Evolutionary conservation across 2,329 filamentous ascomycete genomes (phyloP), one percentile per base, ranked within the genome.

Genomic region (Beauveria australis): DNA sequence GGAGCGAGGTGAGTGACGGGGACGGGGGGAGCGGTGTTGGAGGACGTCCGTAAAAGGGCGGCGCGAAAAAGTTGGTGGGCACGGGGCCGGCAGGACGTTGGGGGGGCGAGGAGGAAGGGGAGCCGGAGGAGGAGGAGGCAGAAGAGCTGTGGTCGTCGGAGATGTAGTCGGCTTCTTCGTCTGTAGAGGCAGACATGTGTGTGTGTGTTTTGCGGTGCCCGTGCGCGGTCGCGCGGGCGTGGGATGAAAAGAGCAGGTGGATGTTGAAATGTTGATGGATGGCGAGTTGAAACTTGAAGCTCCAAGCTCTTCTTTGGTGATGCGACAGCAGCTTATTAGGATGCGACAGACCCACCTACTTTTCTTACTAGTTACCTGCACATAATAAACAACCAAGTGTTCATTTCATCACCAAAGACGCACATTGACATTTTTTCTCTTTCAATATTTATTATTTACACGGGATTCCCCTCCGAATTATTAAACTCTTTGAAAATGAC

Each of bases 31-130:
- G 80, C 3, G 94, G 93, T 2, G 92, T 97, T 0, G 94, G 94
- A n/a, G 94, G 94, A 3, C 93, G 86, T 65, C 95, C 95, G 79
- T 99, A 99, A 79, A 97, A 97, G 18, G 94, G 94, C 28, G 94
- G 94, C 54, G 82, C 82, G 64, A 85, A 85, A 71, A 81, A 79
- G 73, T 83, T 81, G 62, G 79, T 80, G 53, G 77, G 78, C 22
- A 78, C 71, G 12, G 77, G 78, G 24, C 18, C n/a, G 6, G 56
- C 4, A 18, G 74, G 78, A 12, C 76, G 78, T 4, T 75, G 75
- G 8, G 73, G 72, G 18, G 55, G n/a, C 3, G 33, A 41, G n/a
- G 14, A 19, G 18, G 14, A 14, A 5, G 8, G 24, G 22, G 8
- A 40, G n/a, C n/a, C 3, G 30, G 14, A 30, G 2, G 28, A 44